phyloP scores from a whole-genome alignment of 2,329 filamentous ascomycete genomes.

The Stagonosporopsis vannaccii region DNA sequence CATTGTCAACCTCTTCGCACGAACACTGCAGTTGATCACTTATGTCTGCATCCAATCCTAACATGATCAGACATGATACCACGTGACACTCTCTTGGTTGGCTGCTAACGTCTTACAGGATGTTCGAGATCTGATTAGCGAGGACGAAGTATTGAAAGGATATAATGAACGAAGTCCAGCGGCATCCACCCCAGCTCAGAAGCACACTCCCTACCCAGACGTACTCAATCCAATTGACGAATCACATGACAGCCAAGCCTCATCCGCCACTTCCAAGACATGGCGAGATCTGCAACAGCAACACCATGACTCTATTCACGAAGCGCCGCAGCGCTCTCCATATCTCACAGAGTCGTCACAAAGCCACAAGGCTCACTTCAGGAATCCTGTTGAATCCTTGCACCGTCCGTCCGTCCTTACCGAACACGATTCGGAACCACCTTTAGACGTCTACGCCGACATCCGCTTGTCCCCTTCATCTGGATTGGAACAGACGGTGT shows the following conservation, averaged over 20 bases:
- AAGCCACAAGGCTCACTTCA: not conserved
- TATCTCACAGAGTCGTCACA: not conserved
- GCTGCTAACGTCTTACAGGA: slow-evolving; percentile 17
- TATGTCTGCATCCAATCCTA: not conserved
- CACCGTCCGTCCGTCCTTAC: not conserved
- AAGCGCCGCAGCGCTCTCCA: not conserved
- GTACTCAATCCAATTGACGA: slow-evolving; percentile 14
- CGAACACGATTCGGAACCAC: not conserved
- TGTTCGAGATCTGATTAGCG: slow-evolving; percentile 24
- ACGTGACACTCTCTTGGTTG: not conserved
- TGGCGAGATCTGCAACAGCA: not conserved
- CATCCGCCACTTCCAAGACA: not conserved
- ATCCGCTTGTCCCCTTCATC: not conserved
- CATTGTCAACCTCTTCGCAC: not conserved
- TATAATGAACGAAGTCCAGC: not conserved
- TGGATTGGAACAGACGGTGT: not conserved
- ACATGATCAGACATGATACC: not conserved
- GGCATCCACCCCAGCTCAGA: not conserved
- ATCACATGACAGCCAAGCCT: not conserved
- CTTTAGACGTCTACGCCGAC: not conserved
- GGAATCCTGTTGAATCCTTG: not conserved
- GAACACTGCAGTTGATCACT: not conserved
- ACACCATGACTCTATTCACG: not conserved
- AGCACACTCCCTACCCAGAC: slow-evolving; percentile 4
- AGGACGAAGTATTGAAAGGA: slow-evolving; percentile 17